phyloP scores from a whole-genome alignment of 306 rosid species.

The Bauhinia variegata region DNA sequence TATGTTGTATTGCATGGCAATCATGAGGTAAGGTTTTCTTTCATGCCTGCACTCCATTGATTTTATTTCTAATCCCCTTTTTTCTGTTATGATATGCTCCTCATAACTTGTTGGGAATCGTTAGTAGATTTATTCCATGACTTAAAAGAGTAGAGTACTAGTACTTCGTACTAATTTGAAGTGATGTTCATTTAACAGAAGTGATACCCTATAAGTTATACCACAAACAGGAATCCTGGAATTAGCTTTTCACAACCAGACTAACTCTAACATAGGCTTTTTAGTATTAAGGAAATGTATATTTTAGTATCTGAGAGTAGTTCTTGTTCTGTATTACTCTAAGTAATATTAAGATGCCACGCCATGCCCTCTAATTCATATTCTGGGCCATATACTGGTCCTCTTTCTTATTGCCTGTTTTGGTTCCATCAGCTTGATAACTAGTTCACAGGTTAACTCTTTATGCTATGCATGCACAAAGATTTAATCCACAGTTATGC shows the following conservation, averaged over 20 bases:
- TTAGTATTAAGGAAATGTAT: too few relatives aligned
- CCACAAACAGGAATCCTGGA: too few relatives aligned
- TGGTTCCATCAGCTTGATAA: neutral
- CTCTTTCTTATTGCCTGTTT: neutral
- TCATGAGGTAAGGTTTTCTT: constrained; percentile 60
- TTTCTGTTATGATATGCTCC: neutral
- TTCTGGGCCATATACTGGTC: too few relatives aligned
- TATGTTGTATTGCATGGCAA: constrained; percentile 79
- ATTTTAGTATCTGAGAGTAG: too few relatives aligned
- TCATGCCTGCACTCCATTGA: neutral
- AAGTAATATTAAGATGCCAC: too few relatives aligned
- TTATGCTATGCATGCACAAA: neutral
- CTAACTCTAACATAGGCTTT: too few relatives aligned
- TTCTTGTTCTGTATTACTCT: too few relatives aligned
- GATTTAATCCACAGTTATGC: constrained; percentile 2
- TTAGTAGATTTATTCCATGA: neutral
- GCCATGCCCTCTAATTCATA: too few relatives aligned
- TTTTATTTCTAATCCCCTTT: neutral
- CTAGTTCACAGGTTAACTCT: neutral
- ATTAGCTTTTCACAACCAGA: too few relatives aligned
- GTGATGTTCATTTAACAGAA: neutral
- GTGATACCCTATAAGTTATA: too few relatives aligned
- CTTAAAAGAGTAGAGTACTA: neutral
- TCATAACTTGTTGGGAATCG: neutral
- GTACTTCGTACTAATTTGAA: neutral